Evolutionary conservation across 176 grass and related monocot genomes (phyloP).

Genomic region (Oryza longistaminata): DNA sequence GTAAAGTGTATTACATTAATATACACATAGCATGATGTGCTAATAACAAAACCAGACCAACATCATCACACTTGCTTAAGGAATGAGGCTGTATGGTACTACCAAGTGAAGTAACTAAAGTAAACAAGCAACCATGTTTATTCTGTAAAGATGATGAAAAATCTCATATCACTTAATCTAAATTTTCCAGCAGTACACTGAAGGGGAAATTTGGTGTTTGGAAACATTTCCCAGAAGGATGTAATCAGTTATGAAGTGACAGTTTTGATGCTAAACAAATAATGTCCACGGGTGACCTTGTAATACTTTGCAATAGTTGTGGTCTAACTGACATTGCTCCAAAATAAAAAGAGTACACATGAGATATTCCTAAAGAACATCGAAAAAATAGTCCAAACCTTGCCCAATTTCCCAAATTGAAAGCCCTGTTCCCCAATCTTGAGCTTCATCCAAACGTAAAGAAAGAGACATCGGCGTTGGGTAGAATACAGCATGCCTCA

Average conservation of each 20-base stretch:
- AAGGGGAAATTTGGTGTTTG: background rate
- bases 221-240: slow-evolving; percentile 19
- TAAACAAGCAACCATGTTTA: background rate
- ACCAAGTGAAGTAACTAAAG: background rate
- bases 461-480: slow-evolving; percentile 76
- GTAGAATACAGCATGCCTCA: slow-evolving; percentile 84
- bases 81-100: slow-evolving; percentile 1
- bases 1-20: background rate
- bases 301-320: slow-evolving; percentile 10
- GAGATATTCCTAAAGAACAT: slow-evolving; percentile 63
- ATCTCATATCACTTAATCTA: background rate
- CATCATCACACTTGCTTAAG: background rate
- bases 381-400: slow-evolving; percentile 92
- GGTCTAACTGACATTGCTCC: background rate
- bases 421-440: slow-evolving; percentile 63
- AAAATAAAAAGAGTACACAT: background rate
- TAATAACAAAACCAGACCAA: background rate
- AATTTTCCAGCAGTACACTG: background rate
- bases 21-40: background rate
- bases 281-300: background rate
- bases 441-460: slow-evolving; percentile 67
- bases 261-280: slow-evolving; percentile 26
- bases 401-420: slow-evolving; percentile 96
- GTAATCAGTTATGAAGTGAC: slow-evolving; percentile 16
- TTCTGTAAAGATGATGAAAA: background rate